Conservation (phyloP, 306 rosid species). For the Benincasa hispida region DNA sequence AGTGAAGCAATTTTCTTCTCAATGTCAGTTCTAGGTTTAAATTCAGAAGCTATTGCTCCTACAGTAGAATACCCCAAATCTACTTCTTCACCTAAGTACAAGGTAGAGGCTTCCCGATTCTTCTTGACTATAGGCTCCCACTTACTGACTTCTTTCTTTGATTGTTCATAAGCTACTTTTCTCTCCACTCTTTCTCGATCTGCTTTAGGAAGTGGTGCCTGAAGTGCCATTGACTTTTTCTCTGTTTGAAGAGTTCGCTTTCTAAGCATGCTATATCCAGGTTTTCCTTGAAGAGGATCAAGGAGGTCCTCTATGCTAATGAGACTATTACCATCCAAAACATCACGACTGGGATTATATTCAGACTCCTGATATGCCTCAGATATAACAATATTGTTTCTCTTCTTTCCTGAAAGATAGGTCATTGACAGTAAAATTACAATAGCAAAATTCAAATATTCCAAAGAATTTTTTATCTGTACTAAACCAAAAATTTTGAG, state of each 20-base stretch:
- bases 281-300: conserved; percentile 47
- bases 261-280: conserved; percentile 47
- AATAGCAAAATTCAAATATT: neutral
- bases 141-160: conserved; percentile 49
- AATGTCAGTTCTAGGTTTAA: conserved; percentile 75
- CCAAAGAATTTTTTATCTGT: neutral
- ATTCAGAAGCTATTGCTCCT: conserved; percentile 83
- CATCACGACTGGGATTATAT: conserved; percentile 65
- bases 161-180: conserved; percentile 39
- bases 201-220: conserved; percentile 57
- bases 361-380: conserved; percentile 87
- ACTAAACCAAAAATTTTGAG: neutral
- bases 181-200: conserved; percentile 56
- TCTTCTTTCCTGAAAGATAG: conserved; percentile 38
- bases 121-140: conserved; percentile 71
- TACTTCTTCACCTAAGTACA: conserved; percentile 45
- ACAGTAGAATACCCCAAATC: conserved; percentile 66
- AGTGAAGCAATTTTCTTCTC: conserved; percentile 80
- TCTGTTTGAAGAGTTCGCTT: conserved; percentile 29
- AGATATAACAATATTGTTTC: conserved; percentile 26
- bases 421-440: neutral
- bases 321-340: conserved; percentile 53
- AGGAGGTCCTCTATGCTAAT: conserved; percentile 53
- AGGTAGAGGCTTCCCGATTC: conserved; percentile 67
- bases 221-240: conserved; percentile 31